Evolutionary conservation across 441 rosid genomes (phyloP).

Genomic region (Arabidopsis hybrid): DNA sequence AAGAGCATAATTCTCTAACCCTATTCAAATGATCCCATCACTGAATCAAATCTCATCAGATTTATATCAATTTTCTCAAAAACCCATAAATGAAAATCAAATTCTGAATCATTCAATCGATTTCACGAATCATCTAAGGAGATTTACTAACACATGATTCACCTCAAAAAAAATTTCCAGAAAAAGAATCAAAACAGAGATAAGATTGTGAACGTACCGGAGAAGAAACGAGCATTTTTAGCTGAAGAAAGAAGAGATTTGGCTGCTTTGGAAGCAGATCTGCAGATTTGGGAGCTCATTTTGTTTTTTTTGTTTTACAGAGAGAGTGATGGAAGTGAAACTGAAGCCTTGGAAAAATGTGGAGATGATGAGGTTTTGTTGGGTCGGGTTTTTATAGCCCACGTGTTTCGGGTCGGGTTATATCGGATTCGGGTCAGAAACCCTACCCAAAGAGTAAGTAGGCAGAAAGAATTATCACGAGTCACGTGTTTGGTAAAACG

Average conservation of each 20-base stretch:
- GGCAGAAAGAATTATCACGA: background rate
- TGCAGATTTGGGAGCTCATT: constrained; percentile 79
- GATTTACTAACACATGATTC: constrained; percentile 2
- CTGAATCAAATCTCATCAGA: background rate
- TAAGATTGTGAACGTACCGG: constrained; percentile 52
- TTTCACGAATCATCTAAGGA: background rate
- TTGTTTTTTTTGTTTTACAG: constrained; percentile 37
- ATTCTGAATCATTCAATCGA: background rate
- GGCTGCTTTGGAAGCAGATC: constrained; percentile 83
- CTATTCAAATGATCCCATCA: background rate
- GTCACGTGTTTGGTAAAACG: background rate
- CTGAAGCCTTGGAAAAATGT: constrained; percentile 27
- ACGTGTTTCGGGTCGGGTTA: constrained; percentile 32
- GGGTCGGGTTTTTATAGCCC: constrained; percentile 12
- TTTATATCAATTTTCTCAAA: background rate
- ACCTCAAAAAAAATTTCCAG: background rate
- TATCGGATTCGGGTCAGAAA: constrained; percentile 6
- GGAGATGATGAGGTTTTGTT: constrained; percentile 27
- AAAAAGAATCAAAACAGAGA: background rate
- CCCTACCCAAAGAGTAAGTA: constrained; percentile 27
- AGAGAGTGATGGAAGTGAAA: constrained; percentile 31
- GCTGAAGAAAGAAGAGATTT: constrained; percentile 78
- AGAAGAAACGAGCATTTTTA: constrained; percentile 68
- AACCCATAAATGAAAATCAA: background rate
- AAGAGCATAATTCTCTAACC: background rate